Evolutionary conservation across 331 rosid species (phyloP), one percentile per base, ranked within the genome.

Genomic region (Quercus lobata): DNA sequence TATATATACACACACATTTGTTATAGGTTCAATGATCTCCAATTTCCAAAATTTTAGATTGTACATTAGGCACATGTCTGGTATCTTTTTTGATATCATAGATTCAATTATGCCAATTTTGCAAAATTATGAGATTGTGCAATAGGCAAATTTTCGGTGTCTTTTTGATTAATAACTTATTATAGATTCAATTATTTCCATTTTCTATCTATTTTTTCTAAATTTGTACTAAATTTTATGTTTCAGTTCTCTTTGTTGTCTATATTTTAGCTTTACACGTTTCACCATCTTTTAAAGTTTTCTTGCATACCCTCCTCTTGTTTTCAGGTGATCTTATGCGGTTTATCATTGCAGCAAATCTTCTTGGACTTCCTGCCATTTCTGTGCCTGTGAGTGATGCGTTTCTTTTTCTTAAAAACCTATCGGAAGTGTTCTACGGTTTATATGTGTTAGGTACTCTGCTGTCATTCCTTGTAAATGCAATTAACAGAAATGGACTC

Each of bases 341-440:
- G 78, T 95, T 95, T 79, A 80, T 88, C 77, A 9, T 88, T 34
- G 80, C 90, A 6, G 96, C 88, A 73, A 95, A 95, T 87, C 93
- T 91, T 84, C 88, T 95, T 57, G 99, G 97, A 44, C 79, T 95
- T 83, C 99, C 99, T 82, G 97, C 99, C 79, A 93, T 95, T 80
- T 86, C 96, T 62, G 86, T 95, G 73, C 99, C 99, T 19, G 97
- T 95, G 87, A 89, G 97, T 88, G 76, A 53, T 56, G 68, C 49
- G 70, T 72, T 30, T 74, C 54, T 68, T 55, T 30, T 54, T 73
- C 79, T 71, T 37, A 8, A 57, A 70, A 6, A 60, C 27, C 22
- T 10, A 61, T 35, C 1, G 0, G 49, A 41, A 29, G 46, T 58
- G 63, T 44, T 65, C 16, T 35, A 21, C 72, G n/a, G 44, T 30